phyloP scores from a whole-genome alignment of 345 rosid genomes.

The Lepidium didymum region DNA sequence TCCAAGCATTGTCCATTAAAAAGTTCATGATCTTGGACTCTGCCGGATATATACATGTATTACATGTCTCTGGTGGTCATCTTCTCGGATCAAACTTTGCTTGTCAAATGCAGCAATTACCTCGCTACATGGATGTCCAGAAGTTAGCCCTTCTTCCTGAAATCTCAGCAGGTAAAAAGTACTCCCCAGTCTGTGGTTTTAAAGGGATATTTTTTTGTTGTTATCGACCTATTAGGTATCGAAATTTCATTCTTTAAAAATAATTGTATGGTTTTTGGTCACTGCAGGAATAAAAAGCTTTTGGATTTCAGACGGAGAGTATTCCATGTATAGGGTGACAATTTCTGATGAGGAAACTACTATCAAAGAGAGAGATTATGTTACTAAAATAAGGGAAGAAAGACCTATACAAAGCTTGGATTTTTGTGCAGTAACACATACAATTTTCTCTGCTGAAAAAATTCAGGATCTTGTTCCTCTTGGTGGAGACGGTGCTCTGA shows the following conservation, averaged over 20 bases:
- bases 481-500: slow-evolving; percentile 47
- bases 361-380: slow-evolving; percentile 34
- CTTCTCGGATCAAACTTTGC: slow-evolving; percentile 33
- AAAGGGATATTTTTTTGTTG: background rate
- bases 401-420: slow-evolving; percentile 41
- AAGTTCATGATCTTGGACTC: slow-evolving; percentile 59
- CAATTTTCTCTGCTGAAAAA: slow-evolving; percentile 57
- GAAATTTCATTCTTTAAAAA: background rate
- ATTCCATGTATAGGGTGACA: slow-evolving; percentile 46
- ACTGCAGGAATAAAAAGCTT: slow-evolving; percentile 51
- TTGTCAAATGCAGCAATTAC: slow-evolving; percentile 44
- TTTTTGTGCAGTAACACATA: slow-evolving; percentile 40
- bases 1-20: slow-evolving; percentile 49
- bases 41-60: slow-evolving; percentile 47
- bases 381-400: slow-evolving; percentile 26
- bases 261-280: background rate
- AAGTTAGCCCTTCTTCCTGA: slow-evolving; percentile 64
- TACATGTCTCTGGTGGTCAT: slow-evolving; percentile 34
- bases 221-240: background rate
- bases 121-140: slow-evolving; percentile 57
- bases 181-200: background rate
- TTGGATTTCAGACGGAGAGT: slow-evolving; percentile 64
- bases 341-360: slow-evolving; percentile 36
- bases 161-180: slow-evolving; percentile 42
- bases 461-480: slow-evolving; percentile 49